These are phyloP conservation scores for Sarocladiaceae sp. DNA, from an alignment of 2,329 filamentous ascomycete species.

Conservation along the genomic window DNA sequence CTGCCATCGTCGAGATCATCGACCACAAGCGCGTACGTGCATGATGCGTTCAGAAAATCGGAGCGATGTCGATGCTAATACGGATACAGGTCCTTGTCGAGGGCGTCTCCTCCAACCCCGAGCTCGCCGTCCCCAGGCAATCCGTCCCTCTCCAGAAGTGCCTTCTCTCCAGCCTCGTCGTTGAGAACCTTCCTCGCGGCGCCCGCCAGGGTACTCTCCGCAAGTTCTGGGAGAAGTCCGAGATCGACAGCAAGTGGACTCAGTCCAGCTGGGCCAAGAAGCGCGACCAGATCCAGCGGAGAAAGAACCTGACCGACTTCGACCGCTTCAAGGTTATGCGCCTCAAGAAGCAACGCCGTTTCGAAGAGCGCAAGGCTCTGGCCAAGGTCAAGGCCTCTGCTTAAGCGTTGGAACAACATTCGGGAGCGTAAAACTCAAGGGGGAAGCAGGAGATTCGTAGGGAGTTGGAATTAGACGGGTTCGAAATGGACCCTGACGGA, in stretches of 20 bases:
- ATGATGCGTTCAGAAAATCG: neutral
- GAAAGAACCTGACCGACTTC: conserved; percentile 93
- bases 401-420: conserved; percentile 38
- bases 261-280: conserved; percentile 93
- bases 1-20: conserved; percentile 97
- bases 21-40: conserved; percentile 99
- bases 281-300: conserved; percentile 77
- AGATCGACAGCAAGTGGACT: conserved; percentile 91
- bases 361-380: conserved; percentile 94
- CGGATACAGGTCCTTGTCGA: conserved; percentile 81
- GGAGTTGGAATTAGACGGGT: conserved; percentile 32
- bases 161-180: conserved; percentile 85
- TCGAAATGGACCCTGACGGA: conserved; percentile 29
- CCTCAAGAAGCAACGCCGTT: conserved; percentile 98
- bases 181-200: conserved; percentile 80
- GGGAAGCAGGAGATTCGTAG: conserved; percentile 24
- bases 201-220: conserved; percentile 78
- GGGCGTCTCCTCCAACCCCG: conserved; percentile 79
- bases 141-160: conserved; percentile 74
- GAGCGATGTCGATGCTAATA: neutral
- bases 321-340: conserved; percentile 99
- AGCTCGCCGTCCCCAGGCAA: conserved; percentile 81
- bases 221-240: conserved; percentile 85
- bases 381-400: conserved; percentile 86
- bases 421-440: conserved; percentile 30